Evolutionary conservation across 2,329 filamentous ascomycete genomes (phyloP), one percentile per base, ranked within the genome.

Genomic region (Fonsecaea multimorphosa): DNA sequence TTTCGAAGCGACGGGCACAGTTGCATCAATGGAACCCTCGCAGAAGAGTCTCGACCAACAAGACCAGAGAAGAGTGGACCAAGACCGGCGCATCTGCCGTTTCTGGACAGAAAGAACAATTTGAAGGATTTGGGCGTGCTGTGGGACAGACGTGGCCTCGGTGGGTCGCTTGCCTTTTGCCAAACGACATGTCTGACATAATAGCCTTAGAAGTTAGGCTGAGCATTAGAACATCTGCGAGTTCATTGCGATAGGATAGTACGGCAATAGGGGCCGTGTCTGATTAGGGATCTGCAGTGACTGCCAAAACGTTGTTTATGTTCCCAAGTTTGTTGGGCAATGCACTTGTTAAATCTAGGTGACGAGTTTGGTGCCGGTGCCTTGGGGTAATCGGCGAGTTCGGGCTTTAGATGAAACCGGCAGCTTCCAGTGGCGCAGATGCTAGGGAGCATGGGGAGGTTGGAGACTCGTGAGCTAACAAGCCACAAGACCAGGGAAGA

Each of bases 351-450:
- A 4, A 24, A 32, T 4, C 44, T 51, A 31, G 31, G 19, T 51
- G n/a, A 16, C 19, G 7, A 16, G 7, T 38, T 59, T 27, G 34
- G 29, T 40, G 38, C 14, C 24, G 44, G 7, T 52, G 3, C 38
- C 44, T 49, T 11, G 44, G 5, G 19, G 44, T 49, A 36, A 27
- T 60, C 58, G 58, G 58, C 58, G 58, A 59, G 31, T 36, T 60
- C 44, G 58, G 58, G 58, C 52, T 52, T 60, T 46, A 60, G 29
- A 51, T 52, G 58, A 60, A 52, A 60, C 58, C 44, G 38, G 29
- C 56, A 58, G 38, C 29, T 58, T 58, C 56, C 38, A 44, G 24
- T n/a, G 29, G 44, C 36, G 38, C n/a, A 31, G 7, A 29, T 12
- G 8, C 57, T 8, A 51, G 11, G n/a, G 11, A 38, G 6, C 32